Base-by-base conservation (phyloP, 768 basidiomycete genomes). In the Kwoniella sp. region DNA sequence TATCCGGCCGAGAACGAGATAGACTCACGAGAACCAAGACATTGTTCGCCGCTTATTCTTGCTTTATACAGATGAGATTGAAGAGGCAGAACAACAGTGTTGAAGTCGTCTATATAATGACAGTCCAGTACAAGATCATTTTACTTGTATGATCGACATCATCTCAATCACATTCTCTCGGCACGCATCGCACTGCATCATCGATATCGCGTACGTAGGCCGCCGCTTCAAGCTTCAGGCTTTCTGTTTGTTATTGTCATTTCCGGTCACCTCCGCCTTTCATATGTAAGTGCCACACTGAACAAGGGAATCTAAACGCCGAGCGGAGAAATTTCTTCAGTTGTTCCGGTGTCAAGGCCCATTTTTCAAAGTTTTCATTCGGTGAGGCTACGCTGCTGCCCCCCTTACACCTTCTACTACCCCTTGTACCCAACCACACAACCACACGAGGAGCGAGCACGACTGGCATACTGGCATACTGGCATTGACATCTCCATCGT, bases 21-120 rank as follows among this genome's bases (percentile, higher is more conserved):
- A 22, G 28, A 71, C 71, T 65, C 45, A 69, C 71, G 61, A 69
- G 71, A 72, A 72, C 71, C 71, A 72, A 41, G 71, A 72, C 71
- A 72, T 72, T n/a, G 20, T 60, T 50, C 34, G 2, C 9, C 58
- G 55, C 50, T 23, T 7, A 11, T 51, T 25, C 22, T 28, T 26
- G 26, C 50, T 51, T 8, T 9, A 20, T 9, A 9, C 41, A 45
- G 17, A 17, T 11, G 8, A 17, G 41, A 45, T 9, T 11, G 41
- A 45, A 45, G 41, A 45, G 8, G 9, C 5, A 5, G 34, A 37
- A 7, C 7, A 37, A 37, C 13, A 37, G 13, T 37, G 34, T 37
- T 13, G 34, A 34, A 34, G 34, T 34, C 13, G 34, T 34, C 5
- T 34, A 34, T 34, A 34, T 13, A 34, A 34, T 34, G 13, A 34